Conservation (phyloP, 2,329 filamentous ascomycete genomes). For the Hymenoscyphus occultus region DNA sequence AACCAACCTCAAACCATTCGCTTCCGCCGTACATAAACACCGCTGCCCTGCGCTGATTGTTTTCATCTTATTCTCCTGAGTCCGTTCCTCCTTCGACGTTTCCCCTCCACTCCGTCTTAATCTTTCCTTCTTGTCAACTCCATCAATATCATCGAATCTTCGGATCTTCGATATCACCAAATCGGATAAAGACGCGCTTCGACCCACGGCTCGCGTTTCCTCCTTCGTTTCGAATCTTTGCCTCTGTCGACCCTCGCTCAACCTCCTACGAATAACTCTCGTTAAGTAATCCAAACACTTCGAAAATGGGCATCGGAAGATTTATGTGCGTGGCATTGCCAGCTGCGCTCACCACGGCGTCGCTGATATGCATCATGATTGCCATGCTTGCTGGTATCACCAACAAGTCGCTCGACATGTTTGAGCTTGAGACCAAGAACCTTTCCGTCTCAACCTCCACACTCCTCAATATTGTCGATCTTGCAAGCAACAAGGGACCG, state of each 20-base stretch:
- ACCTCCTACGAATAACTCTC: neutral
- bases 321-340: slow-evolving; percentile 85
- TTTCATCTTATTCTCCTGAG: no score
- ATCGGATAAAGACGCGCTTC: neutral
- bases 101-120: neutral
- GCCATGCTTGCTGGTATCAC: slow-evolving; percentile 54
- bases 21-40: slow-evolving; percentile 1
- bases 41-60: neutral
- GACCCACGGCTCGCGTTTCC: neutral
- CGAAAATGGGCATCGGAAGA: slow-evolving; percentile 67
- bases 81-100: neutral
- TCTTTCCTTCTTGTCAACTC: neutral
- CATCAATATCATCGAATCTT: neutral
- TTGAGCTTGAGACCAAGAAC: slow-evolving; percentile 60
- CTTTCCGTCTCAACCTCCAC: slow-evolving; percentile 42
- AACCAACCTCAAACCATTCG: slow-evolving; percentile 3
- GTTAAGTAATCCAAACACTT: slow-evolving; percentile 1
- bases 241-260: neutral
- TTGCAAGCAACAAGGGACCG: slow-evolving; percentile 13
- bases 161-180: neutral
- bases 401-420: slow-evolving; percentile 55
- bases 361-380: slow-evolving; percentile 66
- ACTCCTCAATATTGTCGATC: slow-evolving; percentile 25
- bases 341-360: slow-evolving; percentile 74
- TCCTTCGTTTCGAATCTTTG: neutral